Percentiles rank a stretch among this genome's conserved stretches.
Evolutionary conservation across 2,329 filamentous ascomycete species (phyloP).

Genomic region (Neofusicoccum cordaticola): DNA sequence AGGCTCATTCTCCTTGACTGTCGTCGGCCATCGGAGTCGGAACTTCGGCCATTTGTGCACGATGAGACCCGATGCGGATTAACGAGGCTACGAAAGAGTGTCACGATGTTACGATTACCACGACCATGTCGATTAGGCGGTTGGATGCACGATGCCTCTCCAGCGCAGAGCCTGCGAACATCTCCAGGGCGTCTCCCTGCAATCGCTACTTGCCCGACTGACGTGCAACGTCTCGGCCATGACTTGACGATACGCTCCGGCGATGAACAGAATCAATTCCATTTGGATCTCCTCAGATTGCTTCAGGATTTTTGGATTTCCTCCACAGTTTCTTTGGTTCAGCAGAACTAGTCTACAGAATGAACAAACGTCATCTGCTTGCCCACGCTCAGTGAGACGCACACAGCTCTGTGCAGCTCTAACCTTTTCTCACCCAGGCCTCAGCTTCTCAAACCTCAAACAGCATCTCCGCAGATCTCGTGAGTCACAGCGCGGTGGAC

Average conservation of each 20-base stretch:
- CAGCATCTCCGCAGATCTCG: constrained; percentile 3
- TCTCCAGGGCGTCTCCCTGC: not conserved
- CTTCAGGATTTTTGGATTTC: constrained; percentile 7
- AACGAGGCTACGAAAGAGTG: constrained; percentile 1
- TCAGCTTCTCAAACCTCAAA: not conserved
- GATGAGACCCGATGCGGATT: constrained; percentile 12
- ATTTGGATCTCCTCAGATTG: constrained; percentile 7
- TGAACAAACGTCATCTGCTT: constrained; percentile 11
- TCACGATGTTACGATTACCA: constrained; percentile 1
- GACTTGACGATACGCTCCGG: not conserved
- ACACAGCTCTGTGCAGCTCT: constrained; percentile 5
- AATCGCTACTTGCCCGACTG: not conserved
- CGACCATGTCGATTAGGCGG: not conserved
- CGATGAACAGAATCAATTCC: not conserved
- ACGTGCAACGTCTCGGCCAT: not conserved
- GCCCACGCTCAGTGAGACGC: not conserved
- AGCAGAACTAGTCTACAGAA: constrained; percentile 14
- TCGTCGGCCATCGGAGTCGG: constrained; percentile 8
- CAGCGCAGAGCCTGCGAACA: not conserved
- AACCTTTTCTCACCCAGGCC: constrained; percentile 6
- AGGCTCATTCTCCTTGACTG: not conserved
- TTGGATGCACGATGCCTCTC: not conserved
- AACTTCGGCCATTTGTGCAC: not conserved
- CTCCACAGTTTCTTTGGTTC: constrained; percentile 6
- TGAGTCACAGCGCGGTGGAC: constrained; percentile 7